These are phyloP conservation scores for Solanum infundibuliforme DNA, from an alignment of 257 asterid species.

Conservation along the genomic window DNA sequence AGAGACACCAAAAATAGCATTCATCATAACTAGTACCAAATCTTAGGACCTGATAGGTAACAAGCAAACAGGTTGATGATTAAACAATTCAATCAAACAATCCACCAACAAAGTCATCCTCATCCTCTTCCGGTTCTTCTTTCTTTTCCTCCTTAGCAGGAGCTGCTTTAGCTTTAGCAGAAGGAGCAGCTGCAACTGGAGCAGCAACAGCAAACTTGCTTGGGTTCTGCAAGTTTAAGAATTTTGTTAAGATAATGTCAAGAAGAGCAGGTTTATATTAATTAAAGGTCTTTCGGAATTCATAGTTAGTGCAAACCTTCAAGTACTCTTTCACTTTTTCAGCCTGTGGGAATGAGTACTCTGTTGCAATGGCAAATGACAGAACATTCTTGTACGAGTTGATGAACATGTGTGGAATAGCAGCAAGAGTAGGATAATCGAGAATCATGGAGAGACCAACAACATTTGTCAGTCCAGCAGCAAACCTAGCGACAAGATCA, in stretches of 20 bases:
- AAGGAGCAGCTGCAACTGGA: background rate
- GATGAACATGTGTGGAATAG: constrained; percentile 20
- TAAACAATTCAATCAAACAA: constrained; percentile 13
- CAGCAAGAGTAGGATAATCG: constrained; percentile 19
- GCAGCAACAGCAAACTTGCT: constrained; percentile 15
- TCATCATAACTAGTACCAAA: background rate
- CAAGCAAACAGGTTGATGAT: background rate
- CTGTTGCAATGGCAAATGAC: constrained; percentile 17
- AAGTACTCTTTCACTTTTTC: constrained; percentile 21
- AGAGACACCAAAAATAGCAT: background rate
- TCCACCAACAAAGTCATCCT: constrained; percentile 3
- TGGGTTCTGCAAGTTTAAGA: constrained; percentile 11
- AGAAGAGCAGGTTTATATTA: background rate
- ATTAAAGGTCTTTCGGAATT: background rate
- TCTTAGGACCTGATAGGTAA: background rate
- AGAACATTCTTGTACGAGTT: constrained; percentile 27
- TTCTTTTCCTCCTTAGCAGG: constrained; percentile 15
- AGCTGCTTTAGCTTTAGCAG: background rate
- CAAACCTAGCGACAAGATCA: constrained; percentile 15
- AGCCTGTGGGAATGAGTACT: constrained; percentile 20
- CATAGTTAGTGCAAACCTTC: constrained; percentile 4
- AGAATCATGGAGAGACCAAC: constrained; percentile 12
- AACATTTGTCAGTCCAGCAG: constrained; percentile 14
- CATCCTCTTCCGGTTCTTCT: constrained; percentile 25
- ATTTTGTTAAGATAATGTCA: background rate